Percentiles rank a stretch among this genome's conserved stretches.
phyloP scores from a whole-genome alignment of 2,329 filamentous ascomycete species.

The Trichophyton benhamiae region DNA sequence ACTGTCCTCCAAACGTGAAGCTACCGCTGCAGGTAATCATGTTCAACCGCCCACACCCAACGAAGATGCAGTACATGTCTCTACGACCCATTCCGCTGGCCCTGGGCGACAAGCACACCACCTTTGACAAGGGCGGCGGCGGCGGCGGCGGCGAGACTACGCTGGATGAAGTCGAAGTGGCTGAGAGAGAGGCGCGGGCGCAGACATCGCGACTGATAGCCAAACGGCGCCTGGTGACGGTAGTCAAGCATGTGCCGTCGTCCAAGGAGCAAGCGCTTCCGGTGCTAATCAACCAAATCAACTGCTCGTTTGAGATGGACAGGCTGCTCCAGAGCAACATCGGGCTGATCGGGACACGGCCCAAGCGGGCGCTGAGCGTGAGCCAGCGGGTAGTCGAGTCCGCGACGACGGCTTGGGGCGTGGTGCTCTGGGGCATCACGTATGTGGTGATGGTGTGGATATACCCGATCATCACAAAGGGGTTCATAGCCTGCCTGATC shows the following conservation, averaged over 20 bases:
- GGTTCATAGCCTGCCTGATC: slow-evolving; percentile 68
- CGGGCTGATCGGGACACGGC: slow-evolving; percentile 65
- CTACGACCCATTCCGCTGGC: slow-evolving; percentile 78
- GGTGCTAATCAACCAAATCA: slow-evolving; percentile 81
- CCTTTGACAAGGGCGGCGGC: slow-evolving; percentile 19
- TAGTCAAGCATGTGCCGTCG: slow-evolving; percentile 62
- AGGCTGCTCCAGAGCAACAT: slow-evolving; percentile 79
- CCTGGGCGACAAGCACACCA: slow-evolving; percentile 56
- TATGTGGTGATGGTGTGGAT: slow-evolving; percentile 61
- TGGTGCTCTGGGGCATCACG: slow-evolving; percentile 56
- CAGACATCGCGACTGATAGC: slow-evolving; percentile 59
- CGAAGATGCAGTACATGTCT: slow-evolving; percentile 92
- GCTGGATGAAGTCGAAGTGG: slow-evolving; percentile 52
- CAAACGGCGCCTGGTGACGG: slow-evolving; percentile 79
- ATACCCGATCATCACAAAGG: slow-evolving; percentile 59
- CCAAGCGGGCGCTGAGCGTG: slow-evolving; percentile 77
- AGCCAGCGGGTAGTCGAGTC: slow-evolving; percentile 91
- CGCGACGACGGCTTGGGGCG: slow-evolving; percentile 71
- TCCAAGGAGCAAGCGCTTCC: slow-evolving; percentile 71
- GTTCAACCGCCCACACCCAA: slow-evolving; percentile 75
- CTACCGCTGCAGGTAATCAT: slow-evolving; percentile 75
- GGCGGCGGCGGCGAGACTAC: slow-evolving; percentile 17
- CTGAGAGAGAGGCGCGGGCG: slow-evolving; percentile 57
- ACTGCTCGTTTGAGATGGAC: slow-evolving; percentile 87
- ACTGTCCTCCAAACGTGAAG: slow-evolving; percentile 51